Evolutionary conservation across 2,329 filamentous ascomycete genomes (phyloP).

Genomic region (Dothideomycetes sp.): DNA sequence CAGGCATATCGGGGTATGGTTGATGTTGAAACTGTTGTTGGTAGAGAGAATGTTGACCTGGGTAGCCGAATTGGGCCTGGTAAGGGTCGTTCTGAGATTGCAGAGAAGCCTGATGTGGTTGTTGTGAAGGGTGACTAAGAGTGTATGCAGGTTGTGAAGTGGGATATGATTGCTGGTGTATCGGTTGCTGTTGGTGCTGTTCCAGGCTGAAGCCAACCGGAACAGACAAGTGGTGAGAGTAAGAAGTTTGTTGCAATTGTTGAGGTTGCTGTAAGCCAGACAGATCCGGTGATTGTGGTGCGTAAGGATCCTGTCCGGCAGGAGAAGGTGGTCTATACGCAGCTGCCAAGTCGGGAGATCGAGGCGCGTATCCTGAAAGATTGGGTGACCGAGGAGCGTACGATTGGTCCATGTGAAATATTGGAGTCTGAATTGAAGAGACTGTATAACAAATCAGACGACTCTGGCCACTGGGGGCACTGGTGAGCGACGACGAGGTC

Average conservation of each 20-base stretch:
- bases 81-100: not conserved
- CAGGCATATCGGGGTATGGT: conserved; percentile 17
- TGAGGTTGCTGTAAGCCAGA: conserved; percentile 11
- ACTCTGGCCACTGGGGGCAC: conserved; percentile 7
- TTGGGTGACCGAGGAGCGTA: conserved; percentile 15
- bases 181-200: conserved; percentile 11
- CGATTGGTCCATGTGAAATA: conserved; percentile 9
- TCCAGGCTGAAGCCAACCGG: not conserved
- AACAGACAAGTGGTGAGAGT: conserved; percentile 2
- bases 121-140: conserved; percentile 14
- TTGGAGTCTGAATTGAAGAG: not conserved
- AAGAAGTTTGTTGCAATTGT: conserved; percentile 4
- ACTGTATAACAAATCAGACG: not conserved
- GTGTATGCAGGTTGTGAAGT: conserved; percentile 8
- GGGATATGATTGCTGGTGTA: conserved; percentile 13
- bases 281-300: conserved; percentile 16
- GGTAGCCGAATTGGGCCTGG: not conserved
- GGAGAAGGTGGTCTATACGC: conserved; percentile 34
- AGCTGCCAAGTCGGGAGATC: conserved; percentile 40
- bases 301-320: conserved; percentile 16
- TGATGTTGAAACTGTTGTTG: conserved; percentile 8
- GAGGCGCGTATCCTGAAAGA: conserved; percentile 29
- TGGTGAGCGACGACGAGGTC: too few species aligned
- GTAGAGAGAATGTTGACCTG: conserved; percentile 11
- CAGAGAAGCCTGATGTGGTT: not conserved